phyloP scores from a whole-genome alignment of 129 eudicot genomes.

The Apium graveolens region DNA sequence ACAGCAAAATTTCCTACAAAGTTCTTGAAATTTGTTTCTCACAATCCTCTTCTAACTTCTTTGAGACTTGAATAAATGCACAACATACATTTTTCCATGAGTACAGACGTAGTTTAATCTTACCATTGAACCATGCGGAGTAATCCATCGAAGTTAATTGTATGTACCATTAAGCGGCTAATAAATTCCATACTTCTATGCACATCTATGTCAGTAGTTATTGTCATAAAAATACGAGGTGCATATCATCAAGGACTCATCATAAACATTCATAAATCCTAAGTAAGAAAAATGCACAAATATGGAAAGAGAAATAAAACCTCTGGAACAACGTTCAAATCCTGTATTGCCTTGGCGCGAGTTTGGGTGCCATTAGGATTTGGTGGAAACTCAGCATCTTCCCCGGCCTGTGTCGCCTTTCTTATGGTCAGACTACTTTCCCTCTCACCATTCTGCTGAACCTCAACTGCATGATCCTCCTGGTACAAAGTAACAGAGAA shows the following conservation, averaged over 20 bases:
- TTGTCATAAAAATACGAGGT: neutral
- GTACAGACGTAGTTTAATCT: no score
- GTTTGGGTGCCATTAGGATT: conserved; percentile 17
- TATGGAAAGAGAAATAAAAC: neutral
- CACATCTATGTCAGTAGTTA: neutral
- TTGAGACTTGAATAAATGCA: neutral
- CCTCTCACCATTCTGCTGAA: conserved; percentile 9
- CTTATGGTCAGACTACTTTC: neutral
- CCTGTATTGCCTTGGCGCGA: conserved; percentile 27
- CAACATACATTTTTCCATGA: neutral
- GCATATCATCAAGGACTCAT: neutral
- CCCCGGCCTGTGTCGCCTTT: conserved; percentile 14
- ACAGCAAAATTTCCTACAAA: neutral
- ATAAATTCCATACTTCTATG: neutral
- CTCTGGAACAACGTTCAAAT: neutral
- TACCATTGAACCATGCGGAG: neutral
- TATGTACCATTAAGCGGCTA: neutral
- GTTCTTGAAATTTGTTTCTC: neutral
- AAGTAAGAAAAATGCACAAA: neutral
- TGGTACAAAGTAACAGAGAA: conserved; percentile 11
- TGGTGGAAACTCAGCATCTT: conserved; percentile 22
- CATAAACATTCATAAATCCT: neutral
- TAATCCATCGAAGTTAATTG: neutral
- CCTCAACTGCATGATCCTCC: conserved; percentile 21
- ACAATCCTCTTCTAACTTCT: neutral